phyloP scores from a whole-genome alignment of 257 asterid species.

The Solanum habrochaites region DNA sequence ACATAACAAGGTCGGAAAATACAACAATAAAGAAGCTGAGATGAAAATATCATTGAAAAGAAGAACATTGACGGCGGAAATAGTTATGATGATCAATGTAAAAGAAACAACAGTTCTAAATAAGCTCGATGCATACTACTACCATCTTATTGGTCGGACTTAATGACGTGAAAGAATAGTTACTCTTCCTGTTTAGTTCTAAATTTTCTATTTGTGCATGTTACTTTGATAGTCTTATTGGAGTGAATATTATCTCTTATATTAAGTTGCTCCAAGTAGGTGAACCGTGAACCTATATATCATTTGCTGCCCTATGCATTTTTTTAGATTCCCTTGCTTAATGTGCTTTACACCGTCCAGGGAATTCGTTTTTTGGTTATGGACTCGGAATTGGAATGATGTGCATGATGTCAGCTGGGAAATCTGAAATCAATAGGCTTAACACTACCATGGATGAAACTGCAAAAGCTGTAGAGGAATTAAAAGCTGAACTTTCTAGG shows the following conservation, averaged over 20 bases:
- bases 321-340: neutral
- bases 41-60: neutral
- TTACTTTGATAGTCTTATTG: neutral
- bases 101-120: neutral
- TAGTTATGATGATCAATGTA: neutral
- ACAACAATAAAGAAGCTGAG: neutral
- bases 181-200: neutral
- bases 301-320: neutral
- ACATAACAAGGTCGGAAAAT: neutral
- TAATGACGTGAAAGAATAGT: neutral
- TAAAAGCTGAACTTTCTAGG: conserved; percentile 44
- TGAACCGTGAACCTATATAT: neutral
- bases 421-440: conserved; percentile 40
- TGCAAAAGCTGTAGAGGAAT: conserved; percentile 44
- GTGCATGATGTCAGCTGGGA: conserved; percentile 77
- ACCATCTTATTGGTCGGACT: neutral
- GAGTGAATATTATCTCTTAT: neutral
- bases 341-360: conserved; percentile 16
- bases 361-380: conserved; percentile 39
- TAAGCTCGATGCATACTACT: neutral
- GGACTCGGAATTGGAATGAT: conserved; percentile 65
- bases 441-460: conserved; percentile 53
- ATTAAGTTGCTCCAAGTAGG: neutral
- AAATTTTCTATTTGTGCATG: neutral
- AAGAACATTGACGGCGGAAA: neutral